Evolutionary conservation across 2,329 filamentous ascomycete species (phyloP).

Genomic region (Cladosporium velox): DNA sequence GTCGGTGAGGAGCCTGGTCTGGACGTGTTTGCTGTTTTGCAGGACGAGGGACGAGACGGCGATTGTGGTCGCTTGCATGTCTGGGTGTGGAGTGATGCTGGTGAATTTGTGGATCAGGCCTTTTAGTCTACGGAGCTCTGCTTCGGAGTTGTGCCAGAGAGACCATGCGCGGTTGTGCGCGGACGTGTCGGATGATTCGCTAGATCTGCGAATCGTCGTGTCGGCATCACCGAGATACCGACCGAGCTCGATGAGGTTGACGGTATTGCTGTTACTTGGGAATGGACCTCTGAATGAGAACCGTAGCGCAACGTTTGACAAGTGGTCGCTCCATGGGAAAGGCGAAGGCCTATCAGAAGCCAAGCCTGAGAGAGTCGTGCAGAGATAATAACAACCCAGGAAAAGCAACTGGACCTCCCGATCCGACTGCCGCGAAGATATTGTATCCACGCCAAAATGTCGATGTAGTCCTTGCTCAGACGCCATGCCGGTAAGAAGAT

Average conservation of each 20-base stretch:
- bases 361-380: conserved; percentile 27
- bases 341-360: conserved; percentile 32
- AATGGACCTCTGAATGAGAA: conserved; percentile 7
- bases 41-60: conserved; percentile 29
- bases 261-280: background rate
- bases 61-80: conserved; percentile 25
- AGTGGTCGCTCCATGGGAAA: conserved; percentile 27
- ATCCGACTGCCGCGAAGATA: conserved; percentile 17
- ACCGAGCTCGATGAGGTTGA: conserved; percentile 20
- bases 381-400: conserved; percentile 34
- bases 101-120: conserved; percentile 1
- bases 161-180: conserved; percentile 10
- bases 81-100: conserved; percentile 19
- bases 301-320: conserved; percentile 2
- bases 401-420: conserved; percentile 25
- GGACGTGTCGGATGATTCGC: background rate
- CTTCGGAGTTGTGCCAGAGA: conserved; percentile 13
- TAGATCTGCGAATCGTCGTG: conserved; percentile 27
- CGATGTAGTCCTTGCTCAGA: conserved; percentile 32
- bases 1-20: conserved; percentile 5
- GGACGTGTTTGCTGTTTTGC: conserved; percentile 20
- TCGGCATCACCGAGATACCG: conserved; percentile 26
- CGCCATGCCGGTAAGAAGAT: conserved; percentile 31
- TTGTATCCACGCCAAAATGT: conserved; percentile 19
- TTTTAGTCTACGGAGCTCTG: conserved; percentile 12